These are phyloP conservation scores for Yamadazyma dushanensis DNA, from an alignment of 1,139 yeast species.

Conservation along the genomic window DNA sequence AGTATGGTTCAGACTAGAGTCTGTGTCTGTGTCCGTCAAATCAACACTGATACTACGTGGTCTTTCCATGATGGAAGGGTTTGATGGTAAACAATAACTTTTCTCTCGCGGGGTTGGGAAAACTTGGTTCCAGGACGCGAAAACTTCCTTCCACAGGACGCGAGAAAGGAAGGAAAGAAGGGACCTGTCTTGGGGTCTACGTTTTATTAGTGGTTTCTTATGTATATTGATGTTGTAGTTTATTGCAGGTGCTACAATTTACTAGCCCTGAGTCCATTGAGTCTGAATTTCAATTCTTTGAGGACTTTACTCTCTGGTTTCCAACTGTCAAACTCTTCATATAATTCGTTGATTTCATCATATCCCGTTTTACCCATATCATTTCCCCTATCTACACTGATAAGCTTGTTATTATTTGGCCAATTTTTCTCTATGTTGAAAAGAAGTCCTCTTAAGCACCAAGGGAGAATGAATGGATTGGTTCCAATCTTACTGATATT, in stretches of 20 bases:
- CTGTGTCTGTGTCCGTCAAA: background rate
- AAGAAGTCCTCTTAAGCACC: constrained; percentile 86
- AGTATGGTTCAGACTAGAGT: background rate
- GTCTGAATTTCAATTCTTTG: constrained; percentile 80
- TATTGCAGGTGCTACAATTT: too few species aligned
- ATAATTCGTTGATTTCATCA: constrained; percentile 58
- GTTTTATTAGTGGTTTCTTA: background rate
- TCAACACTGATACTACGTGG: background rate
- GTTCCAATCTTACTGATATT: constrained; percentile 61
- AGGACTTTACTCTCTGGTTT: constrained; percentile 77
- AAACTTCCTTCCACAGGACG: background rate
- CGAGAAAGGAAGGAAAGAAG: background rate
- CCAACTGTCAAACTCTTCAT: constrained; percentile 79
- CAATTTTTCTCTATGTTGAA: constrained; percentile 61
- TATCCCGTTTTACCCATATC: constrained; percentile 37
- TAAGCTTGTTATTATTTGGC: constrained; percentile 35
- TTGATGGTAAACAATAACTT: background rate
- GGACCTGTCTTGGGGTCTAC: background rate
- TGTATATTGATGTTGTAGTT: background rate
- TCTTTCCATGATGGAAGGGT: background rate
- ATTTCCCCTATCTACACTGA: constrained; percentile 26
- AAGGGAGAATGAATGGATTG: constrained; percentile 85
- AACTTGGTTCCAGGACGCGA: background rate
- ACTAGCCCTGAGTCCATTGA: constrained; percentile 68
- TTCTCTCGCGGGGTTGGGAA: background rate